Conservation (phyloP, 2,329 filamentous ascomycete genomes). For the Bipolaris victoriae region DNA sequence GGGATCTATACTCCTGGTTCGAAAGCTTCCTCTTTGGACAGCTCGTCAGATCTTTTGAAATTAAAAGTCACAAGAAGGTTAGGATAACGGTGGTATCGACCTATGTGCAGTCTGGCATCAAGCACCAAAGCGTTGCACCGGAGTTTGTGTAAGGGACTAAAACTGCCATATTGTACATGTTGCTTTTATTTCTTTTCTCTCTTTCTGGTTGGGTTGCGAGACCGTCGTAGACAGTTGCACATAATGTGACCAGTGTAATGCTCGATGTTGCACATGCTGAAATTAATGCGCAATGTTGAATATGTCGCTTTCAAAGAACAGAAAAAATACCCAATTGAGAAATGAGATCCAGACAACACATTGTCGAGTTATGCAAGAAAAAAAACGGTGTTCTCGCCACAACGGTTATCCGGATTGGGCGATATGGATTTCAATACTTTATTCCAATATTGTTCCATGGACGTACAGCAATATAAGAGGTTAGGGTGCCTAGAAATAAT, state of each 20-base stretch:
- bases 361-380: background rate
- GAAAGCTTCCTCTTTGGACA: too few species aligned
- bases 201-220: background rate
- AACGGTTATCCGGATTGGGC: background rate
- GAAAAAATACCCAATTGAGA: background rate
- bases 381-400: background rate
- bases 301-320: background rate
- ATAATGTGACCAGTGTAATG: background rate
- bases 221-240: background rate
- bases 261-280: background rate
- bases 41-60: background rate
- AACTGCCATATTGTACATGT: background rate
- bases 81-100: background rate
- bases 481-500: background rate
- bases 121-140: background rate
- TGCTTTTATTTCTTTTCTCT: background rate
- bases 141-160: background rate
- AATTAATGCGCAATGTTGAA: background rate
- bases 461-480: background rate
- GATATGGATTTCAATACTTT: background rate
- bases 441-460: slow-evolving; percentile 11
- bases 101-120: background rate
- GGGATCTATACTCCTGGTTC: background rate
- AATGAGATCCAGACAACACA: background rate
- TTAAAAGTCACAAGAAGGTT: background rate